Conservation (phyloP, 2,329 filamentous ascomycete genomes). For the Nemania serpens region DNA sequence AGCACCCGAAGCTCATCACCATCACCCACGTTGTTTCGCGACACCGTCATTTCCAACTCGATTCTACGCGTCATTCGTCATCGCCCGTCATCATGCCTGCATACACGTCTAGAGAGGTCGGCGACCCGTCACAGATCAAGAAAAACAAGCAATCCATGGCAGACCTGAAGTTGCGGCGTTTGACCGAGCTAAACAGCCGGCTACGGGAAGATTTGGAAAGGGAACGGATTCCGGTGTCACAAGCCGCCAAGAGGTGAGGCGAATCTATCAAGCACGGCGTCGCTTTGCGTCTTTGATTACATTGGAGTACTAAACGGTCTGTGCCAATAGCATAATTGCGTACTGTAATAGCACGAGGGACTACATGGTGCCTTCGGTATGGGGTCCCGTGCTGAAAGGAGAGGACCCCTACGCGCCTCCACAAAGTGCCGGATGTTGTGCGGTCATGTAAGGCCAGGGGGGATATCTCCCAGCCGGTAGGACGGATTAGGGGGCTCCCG, state of each 20-base stretch:
- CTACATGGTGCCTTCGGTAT: constrained; percentile 98
- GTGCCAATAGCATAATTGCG: constrained; percentile 77
- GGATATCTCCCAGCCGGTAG: constrained; percentile 24
- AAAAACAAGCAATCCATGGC: constrained; percentile 99
- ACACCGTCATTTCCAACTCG: constrained; percentile 23
- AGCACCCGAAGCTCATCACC: constrained; percentile 28
- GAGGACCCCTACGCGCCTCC: constrained; percentile 99
- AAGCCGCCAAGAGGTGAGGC: constrained; percentile 82
- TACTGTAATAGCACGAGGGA: constrained; percentile 98
- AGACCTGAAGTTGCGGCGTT: constrained; percentile 91
- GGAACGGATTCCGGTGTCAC: constrained; percentile 92
- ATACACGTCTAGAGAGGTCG: constrained; percentile 69
- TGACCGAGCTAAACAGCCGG: constrained; percentile 96
- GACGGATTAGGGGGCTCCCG: constrained; percentile 12
- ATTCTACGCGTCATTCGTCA: constrained; percentile 32
- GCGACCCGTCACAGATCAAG: constrained; percentile 71
- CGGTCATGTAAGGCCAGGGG: constrained; percentile 74
- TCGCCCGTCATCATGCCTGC: constrained; percentile 59
- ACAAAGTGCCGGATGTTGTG: constrained; percentile 90
- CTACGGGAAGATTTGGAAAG: constrained; percentile 94
- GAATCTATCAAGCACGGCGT: not conserved
- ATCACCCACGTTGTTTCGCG: constrained; percentile 24
- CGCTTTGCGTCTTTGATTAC: not conserved
- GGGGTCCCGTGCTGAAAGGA: constrained; percentile 91
- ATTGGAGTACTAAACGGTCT: constrained; percentile 27